Conservation (phyloP, 2,329 filamentous ascomycete genomes). For the Calonectria naviculata region DNA sequence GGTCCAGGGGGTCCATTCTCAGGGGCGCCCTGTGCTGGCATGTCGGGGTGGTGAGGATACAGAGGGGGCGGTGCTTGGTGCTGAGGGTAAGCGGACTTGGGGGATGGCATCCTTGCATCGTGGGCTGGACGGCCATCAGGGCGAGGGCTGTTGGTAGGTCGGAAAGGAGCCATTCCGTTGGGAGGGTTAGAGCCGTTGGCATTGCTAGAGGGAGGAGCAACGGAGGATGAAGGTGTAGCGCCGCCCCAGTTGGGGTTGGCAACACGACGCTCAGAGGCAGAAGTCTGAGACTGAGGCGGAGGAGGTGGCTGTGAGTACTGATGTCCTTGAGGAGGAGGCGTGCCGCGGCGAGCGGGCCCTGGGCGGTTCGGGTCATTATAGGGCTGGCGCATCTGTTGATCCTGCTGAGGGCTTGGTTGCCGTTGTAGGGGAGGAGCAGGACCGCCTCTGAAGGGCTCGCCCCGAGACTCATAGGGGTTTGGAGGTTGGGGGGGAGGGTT, state of each 20-base stretch:
- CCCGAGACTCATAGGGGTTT: constrained; percentile 82
- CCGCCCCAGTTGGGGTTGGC: constrained; percentile 70
- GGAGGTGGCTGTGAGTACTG: constrained; percentile 63
- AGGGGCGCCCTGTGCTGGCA: constrained; percentile 68
- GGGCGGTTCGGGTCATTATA: constrained; percentile 63
- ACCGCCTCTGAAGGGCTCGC: constrained; percentile 75
- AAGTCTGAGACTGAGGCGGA: constrained; percentile 61
- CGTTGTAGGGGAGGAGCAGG: constrained; percentile 75
- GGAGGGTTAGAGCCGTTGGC: constrained; percentile 52
- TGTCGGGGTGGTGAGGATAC: constrained; percentile 80
- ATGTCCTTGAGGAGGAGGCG: constrained; percentile 63
- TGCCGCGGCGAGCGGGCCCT: constrained; percentile 58
- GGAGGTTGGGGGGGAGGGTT: constrained; percentile 79
- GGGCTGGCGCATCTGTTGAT: constrained; percentile 67
- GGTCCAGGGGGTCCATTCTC: constrained; percentile 62
- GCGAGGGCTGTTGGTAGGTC: constrained; percentile 78
- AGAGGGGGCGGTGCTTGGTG: constrained; percentile 66
- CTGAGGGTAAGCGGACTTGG: constrained; percentile 85
- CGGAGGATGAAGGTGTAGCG: constrained; percentile 58
- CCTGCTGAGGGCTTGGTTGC: constrained; percentile 81
- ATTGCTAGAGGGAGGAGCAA: constrained; percentile 48
- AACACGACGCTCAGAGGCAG: constrained; percentile 62
- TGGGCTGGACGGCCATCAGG: constrained; percentile 85
- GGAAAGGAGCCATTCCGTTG: constrained; percentile 76
- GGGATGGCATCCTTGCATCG: constrained; percentile 91